Evolutionary conservation across 148 eudicot species (phyloP).

Genomic region (Polygonum aviculare): DNA sequence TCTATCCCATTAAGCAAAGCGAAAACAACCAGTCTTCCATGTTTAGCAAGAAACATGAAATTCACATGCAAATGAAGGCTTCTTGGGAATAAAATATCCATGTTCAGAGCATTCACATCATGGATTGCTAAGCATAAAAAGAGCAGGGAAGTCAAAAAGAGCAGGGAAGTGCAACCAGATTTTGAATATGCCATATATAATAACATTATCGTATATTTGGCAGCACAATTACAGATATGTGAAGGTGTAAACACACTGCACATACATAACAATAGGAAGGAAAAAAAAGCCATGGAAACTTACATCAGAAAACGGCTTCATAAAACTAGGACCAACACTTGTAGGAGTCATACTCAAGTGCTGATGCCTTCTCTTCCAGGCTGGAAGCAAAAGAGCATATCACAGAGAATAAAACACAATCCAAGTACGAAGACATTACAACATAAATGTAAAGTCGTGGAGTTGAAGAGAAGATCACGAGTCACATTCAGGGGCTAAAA

Average conservation of each 20-base stretch:
- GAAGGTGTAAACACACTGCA: neutral
- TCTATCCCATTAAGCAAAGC: neutral
- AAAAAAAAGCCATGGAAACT: constrained; percentile 12
- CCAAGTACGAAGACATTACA: neutral
- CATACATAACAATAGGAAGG: neutral
- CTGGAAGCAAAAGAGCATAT: constrained; percentile 24
- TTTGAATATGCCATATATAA: neutral
- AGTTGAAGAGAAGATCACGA: neutral
- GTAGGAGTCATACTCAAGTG: constrained; percentile 61
- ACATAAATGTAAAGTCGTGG: neutral
- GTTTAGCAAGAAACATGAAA: neutral
- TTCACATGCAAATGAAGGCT: neutral
- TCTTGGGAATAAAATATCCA: neutral
- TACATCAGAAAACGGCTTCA: constrained; percentile 68
- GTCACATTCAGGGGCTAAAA: neutral
- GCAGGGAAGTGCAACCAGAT: neutral
- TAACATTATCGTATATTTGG: neutral
- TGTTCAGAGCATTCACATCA: neutral
- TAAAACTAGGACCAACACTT: constrained; percentile 49
- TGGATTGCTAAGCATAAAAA: neutral
- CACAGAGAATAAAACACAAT: neutral
- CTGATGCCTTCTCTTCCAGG: constrained; percentile 75
- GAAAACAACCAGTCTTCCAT: neutral
- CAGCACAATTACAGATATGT: neutral
- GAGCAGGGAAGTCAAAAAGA: neutral